Evolutionary conservation across 2,329 filamentous ascomycete species (phyloP).

Genomic region (Diaporthe longicolla): DNA sequence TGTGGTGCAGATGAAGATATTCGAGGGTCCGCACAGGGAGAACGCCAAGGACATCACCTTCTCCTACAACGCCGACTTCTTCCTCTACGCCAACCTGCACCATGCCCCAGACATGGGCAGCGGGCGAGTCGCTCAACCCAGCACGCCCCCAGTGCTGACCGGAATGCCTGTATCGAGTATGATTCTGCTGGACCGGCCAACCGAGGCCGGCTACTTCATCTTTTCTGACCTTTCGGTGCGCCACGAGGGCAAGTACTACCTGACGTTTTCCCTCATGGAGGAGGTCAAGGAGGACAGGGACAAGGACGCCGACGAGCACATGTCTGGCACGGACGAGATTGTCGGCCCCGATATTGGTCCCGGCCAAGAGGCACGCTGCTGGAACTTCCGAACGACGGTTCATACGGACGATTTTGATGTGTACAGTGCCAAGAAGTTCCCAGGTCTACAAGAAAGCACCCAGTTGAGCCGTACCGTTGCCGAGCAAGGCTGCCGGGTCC

Average conservation of each 20-base stretch:
- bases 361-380: constrained; percentile 35
- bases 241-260: constrained; percentile 92
- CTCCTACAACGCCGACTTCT: constrained; percentile 96
- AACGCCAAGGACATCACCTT: constrained; percentile 83
- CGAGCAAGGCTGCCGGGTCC: constrained; percentile 96
- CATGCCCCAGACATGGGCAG: constrained; percentile 87
- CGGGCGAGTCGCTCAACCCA: constrained; percentile 77
- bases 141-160: constrained; percentile 86
- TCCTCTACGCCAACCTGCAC: constrained; percentile 93
- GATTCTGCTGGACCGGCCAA: constrained; percentile 92
- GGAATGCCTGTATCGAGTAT: constrained; percentile 96
- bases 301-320: constrained; percentile 69
- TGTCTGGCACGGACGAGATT: constrained; percentile 51
- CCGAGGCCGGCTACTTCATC: constrained; percentile 89
- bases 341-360: constrained; percentile 48
- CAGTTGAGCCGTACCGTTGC: constrained; percentile 89
- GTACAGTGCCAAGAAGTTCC: constrained; percentile 98
- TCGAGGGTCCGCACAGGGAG: constrained; percentile 76
- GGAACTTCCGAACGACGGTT: constrained; percentile 40
- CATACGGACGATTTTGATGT: constrained; percentile 90
- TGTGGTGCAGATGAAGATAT: constrained; percentile 91
- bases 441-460: constrained; percentile 91
- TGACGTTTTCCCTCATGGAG: constrained; percentile 94
- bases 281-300: constrained; percentile 90
- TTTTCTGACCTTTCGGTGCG: constrained; percentile 97